phyloP scores from a whole-genome alignment of 2,329 filamentous ascomycete species.

The Achaetomium macrosporum region DNA sequence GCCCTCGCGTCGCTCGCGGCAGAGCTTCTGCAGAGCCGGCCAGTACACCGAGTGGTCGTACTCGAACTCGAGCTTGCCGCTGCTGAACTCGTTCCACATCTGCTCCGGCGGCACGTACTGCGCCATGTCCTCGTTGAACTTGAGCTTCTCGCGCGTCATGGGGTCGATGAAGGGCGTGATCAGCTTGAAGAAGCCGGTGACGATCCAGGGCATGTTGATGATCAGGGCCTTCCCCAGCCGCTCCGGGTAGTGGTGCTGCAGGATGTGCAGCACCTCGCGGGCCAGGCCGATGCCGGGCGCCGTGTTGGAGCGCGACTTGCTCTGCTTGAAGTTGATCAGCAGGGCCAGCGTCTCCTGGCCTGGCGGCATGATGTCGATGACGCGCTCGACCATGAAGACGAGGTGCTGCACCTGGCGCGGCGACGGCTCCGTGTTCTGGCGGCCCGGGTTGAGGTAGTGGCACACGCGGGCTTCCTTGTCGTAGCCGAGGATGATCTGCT shows the following conservation, averaged over 20 bases:
- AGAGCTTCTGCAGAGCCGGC: slow-evolving; percentile 73
- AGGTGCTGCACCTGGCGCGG: slow-evolving; percentile 88
- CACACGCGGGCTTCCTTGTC: slow-evolving; percentile 83
- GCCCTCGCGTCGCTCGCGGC: slow-evolving; percentile 57
- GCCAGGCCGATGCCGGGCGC: slow-evolving; percentile 68
- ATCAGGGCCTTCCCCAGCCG: slow-evolving; percentile 82
- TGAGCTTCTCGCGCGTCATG: slow-evolving; percentile 86
- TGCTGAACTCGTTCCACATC: slow-evolving; percentile 66
- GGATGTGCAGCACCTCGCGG: slow-evolving; percentile 77
- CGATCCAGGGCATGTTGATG: slow-evolving; percentile 85
- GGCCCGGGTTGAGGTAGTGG: slow-evolving; percentile 81
- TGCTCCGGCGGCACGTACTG: slow-evolving; percentile 76
- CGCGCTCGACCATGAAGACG: slow-evolving; percentile 91
- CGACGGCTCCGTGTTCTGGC: slow-evolving; percentile 85
- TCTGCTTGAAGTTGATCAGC: slow-evolving; percentile 85
- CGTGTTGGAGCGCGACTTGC: slow-evolving; percentile 66
- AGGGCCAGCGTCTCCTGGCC: slow-evolving; percentile 82
- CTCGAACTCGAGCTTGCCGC: slow-evolving; percentile 76
- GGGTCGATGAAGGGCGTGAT: slow-evolving; percentile 97
- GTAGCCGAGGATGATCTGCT: slow-evolving; percentile 84
- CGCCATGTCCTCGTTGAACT: slow-evolving; percentile 90
- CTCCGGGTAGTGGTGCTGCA: slow-evolving; percentile 96
- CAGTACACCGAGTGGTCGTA: slow-evolving; percentile 89
- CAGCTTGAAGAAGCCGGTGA: slow-evolving; percentile 91
- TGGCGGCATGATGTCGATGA: slow-evolving; percentile 79